Evolutionary conservation across 2,329 filamentous ascomycete species (phyloP).

Genomic region (Paecilomyces sp.): DNA sequence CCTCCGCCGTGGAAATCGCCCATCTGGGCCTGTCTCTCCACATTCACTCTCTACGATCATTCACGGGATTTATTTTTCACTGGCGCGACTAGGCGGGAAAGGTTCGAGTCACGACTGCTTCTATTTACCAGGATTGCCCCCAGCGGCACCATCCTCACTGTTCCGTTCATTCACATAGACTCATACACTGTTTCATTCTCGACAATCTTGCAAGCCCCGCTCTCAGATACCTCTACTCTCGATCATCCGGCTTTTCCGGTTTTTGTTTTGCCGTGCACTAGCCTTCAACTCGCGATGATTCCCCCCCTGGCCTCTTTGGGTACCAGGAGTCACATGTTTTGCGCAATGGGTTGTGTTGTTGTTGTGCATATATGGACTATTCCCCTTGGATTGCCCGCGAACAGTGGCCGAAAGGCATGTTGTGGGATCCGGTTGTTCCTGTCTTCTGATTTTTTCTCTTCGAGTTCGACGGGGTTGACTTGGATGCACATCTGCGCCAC

Average conservation of each 20-base stretch:
- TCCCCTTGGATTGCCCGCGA: neutral
- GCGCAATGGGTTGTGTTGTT: neutral
- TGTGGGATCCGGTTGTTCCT: neutral
- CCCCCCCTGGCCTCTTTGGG: neutral
- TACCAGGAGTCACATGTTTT: neutral
- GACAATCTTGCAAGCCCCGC: neutral
- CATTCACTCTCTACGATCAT: neutral
- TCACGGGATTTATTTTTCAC: neutral
- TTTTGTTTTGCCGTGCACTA: neutral
- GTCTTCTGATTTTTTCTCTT: neutral
- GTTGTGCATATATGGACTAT: neutral
- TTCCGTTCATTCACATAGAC: neutral
- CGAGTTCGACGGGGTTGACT: neutral
- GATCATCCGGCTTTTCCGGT: neutral
- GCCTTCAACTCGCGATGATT: neutral
- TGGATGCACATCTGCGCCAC: neutral
- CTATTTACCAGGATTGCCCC: neutral
- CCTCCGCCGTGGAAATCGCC: neutral
- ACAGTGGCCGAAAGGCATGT: neutral
- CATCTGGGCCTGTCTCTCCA: neutral
- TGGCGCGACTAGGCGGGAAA: neutral
- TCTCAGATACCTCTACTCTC: neutral
- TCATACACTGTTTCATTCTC: neutral
- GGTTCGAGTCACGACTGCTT: neutral
- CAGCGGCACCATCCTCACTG: neutral